Base-by-base conservation (phyloP, 1,284 basidiomycete genomes). In the Lentinula novae-zelandiae region DNA sequence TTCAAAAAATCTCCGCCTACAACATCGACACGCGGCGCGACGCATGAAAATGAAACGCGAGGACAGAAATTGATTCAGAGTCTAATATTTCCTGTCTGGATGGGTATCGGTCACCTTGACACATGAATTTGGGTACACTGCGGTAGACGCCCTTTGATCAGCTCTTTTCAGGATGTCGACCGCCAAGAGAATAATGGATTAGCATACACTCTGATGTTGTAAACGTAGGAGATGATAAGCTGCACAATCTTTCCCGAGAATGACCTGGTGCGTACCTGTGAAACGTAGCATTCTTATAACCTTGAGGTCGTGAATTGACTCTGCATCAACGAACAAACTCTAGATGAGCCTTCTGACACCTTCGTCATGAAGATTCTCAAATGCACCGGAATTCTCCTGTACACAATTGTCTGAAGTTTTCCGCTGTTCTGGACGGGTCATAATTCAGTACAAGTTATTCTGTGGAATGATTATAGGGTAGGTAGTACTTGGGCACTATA, bases 401-500 rank as follows among this genome's bases (percentile, higher is more conserved):
- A 71, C 96, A 98, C 20, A 98, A 78, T 69, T 98, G 96, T 62
- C 96, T 82, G 69, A 99, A 99, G 79, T 99, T 99, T 76, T 99
- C 97, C 1, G 95, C 93, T 0, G 96, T 98, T 70, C 92, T 93
- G 66, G 20, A 58, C 40, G 31, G 64, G 48, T 15, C 49, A 31
- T 36, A 49, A 44, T 3, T 38, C 36, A 2, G n/a, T 34, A 39
- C 44, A 59, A 34, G 31, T 15, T 9, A 73, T n/a, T n/a, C 17
- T n/a, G 27, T 27, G 3, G n/a, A 9, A 8, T 22, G 9, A 20
- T 3, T 8, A 20, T 46, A 46, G 20, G 42, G 17, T 17, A 46
- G 20, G n/a, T 22, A 46, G 8, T 46, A 91, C 93, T 92, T 95
- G 55, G 95, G 95, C 0, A 92, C 93, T 55, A 95, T 86, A 70